Percentiles rank a stretch among this genome's conserved stretches.
Evolutionary conservation across 192 early-diverging fungal species (phyloP).

Genomic region (Geranomyces variabilis): DNA sequence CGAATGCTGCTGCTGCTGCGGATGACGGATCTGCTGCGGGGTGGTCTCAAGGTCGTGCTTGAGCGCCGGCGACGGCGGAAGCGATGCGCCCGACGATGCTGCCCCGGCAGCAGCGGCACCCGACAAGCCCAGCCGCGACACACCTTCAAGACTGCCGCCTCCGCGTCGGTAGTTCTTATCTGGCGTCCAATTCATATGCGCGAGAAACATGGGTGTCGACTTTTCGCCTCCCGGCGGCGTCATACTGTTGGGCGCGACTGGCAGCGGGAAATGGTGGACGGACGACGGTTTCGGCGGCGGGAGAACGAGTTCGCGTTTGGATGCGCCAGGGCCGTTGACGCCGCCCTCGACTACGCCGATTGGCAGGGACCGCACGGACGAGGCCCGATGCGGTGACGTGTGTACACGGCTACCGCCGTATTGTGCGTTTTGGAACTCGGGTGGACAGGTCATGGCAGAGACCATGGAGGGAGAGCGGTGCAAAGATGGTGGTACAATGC

Average conservation of each 20-base stretch:
- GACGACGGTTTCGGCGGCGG: constrained; percentile 19
- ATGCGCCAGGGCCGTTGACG: neutral
- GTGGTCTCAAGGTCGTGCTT: too few relatives aligned
- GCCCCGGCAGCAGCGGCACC: neutral
- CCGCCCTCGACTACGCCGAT: constrained; percentile 10
- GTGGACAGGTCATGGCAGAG: constrained; percentile 23
- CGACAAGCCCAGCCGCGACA: constrained; percentile 7
- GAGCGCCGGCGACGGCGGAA: too few relatives aligned
- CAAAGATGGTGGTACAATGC: neutral
- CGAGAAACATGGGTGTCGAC: constrained; percentile 27
- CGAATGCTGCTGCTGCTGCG: too few relatives aligned
- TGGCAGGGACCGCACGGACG: constrained; percentile 7
- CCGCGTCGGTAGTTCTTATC: constrained; percentile 19
- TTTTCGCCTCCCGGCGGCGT: neutral
- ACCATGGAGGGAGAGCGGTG: constrained; percentile 29
- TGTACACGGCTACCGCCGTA: constrained; percentile 1
- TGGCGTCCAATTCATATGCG: constrained; percentile 36
- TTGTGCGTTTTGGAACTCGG: constrained; percentile 9
- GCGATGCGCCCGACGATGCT: neutral
- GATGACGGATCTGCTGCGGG: too few relatives aligned
- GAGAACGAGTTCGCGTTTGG: neutral
- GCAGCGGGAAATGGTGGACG: neutral
- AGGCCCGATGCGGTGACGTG: constrained; percentile 4
- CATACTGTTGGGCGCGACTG: neutral
- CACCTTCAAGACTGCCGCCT: constrained; percentile 19